Percentiles rank a stretch among this genome's conserved stretches.
Conservation (phyloP, 805 yeast genomes). For the Cyberlindnera galapagoensis region DNA sequence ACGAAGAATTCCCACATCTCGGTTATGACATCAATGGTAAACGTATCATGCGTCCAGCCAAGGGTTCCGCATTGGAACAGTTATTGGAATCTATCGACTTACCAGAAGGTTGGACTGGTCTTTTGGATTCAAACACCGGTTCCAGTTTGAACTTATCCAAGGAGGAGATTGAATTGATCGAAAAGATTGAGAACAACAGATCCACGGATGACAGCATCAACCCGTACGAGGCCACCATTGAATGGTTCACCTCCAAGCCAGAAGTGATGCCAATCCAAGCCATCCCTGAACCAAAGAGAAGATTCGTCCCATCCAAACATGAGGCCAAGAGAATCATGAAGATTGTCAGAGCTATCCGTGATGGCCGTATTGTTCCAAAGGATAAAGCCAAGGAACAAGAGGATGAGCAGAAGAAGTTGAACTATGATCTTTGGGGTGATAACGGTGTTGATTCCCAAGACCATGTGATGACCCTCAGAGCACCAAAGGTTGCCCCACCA, state of each 20-base stretch:
- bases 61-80: slow-evolving; percentile 89
- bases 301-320: slow-evolving; percentile 94
- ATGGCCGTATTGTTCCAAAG: slow-evolving; percentile 86
- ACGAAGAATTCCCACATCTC: slow-evolving; percentile 95
- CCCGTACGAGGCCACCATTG: slow-evolving; percentile 91
- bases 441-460: slow-evolving; percentile 54
- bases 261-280: slow-evolving; percentile 92
- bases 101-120: slow-evolving; percentile 99
- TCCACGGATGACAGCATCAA: slow-evolving; percentile 72
- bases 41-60: slow-evolving; percentile 97
- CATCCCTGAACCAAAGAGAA: slow-evolving; percentile 93
- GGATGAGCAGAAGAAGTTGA: slow-evolving; percentile 42
- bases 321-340: slow-evolving; percentile 97
- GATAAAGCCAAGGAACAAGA: slow-evolving; percentile 44
- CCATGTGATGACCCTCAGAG: slow-evolving; percentile 87
- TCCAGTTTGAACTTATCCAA: slow-evolving; percentile 69
- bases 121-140: slow-evolving; percentile 87
- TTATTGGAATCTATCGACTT: slow-evolving; percentile 84
- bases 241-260: slow-evolving; percentile 85
- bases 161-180: slow-evolving; percentile 85
- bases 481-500: slow-evolving; percentile 95
- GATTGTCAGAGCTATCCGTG: slow-evolving; percentile 92
- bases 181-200: slow-evolving; percentile 79
- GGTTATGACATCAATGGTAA: slow-evolving; percentile 97
- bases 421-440: slow-evolving; percentile 84